These are phyloP conservation scores for Colletotrichum karsti DNA, from an alignment of 2,329 filamentous ascomycete species.

Conservation along the genomic window DNA sequence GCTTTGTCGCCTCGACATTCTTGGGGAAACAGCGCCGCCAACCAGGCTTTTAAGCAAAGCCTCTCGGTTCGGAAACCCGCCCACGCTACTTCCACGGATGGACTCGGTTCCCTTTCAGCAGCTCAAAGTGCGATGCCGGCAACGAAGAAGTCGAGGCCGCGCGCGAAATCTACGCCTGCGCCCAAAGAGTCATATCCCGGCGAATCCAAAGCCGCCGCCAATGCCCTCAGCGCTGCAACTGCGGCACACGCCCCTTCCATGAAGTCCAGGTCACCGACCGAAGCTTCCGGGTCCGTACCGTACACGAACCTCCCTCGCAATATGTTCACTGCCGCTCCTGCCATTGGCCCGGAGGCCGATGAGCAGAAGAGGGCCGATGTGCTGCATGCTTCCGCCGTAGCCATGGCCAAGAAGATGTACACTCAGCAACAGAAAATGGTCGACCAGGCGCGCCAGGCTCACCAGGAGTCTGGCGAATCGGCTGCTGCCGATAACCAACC, in stretches of 20 bases:
- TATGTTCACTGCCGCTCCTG: conserved; percentile 82
- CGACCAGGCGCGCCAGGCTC: conserved; percentile 55
- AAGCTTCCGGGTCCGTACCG: conserved; percentile 73
- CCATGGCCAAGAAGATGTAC: conserved; percentile 92
- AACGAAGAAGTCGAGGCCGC: conserved; percentile 57
- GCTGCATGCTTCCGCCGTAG: conserved; percentile 82
- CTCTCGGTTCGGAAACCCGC: conserved; percentile 40
- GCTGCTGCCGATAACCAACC: conserved; percentile 51
- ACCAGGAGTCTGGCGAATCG: conserved; percentile 41
- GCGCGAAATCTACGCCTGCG: conserved; percentile 71
- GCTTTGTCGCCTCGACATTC: conserved; percentile 48
- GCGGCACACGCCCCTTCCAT: conserved; percentile 66
- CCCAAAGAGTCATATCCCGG: conserved; percentile 60
- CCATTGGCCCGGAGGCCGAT: conserved; percentile 75
- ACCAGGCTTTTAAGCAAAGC: conserved; percentile 66
- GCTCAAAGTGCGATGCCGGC: conserved; percentile 78
- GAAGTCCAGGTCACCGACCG: conserved; percentile 53
- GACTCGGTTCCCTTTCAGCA: conserved; percentile 71
- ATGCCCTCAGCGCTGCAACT: conserved; percentile 78
- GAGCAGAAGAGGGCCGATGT: conserved; percentile 78
- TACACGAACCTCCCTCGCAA: conserved; percentile 74
- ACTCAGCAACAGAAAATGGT: conserved; percentile 70
- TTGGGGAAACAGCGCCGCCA: conserved; percentile 76
- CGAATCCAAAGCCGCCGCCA: conserved; percentile 66
- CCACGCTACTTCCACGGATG: conserved; percentile 34